Percentiles rank a stretch among this genome's conserved stretches.
Conservation (phyloP, 225 moss, liverwort and hornwort species). For the Marchantia polymorpha region DNA sequence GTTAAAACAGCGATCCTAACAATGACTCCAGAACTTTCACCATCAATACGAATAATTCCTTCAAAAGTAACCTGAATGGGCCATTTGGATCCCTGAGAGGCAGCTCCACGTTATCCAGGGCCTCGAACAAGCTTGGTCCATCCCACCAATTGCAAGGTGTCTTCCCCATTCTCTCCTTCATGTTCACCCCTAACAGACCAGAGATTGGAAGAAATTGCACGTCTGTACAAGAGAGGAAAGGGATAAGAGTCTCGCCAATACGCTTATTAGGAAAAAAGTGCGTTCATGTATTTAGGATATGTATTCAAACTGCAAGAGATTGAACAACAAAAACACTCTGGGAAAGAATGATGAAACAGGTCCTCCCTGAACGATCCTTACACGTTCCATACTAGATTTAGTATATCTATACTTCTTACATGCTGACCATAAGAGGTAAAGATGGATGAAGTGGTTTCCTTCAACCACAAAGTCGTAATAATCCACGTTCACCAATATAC, state of each 20-base stretch:
- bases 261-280: no score
- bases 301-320: no score
- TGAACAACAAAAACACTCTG: no score
- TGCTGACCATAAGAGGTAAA: neutral
- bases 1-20: neutral
- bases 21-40: no score
- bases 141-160: conserved; percentile 81
- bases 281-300: no score
- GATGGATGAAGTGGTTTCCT: neutral
- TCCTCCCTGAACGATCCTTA: no score
- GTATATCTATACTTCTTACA: neutral
- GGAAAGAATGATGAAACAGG: no score
- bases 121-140: conserved; percentile 87
- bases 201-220: conserved; percentile 90
- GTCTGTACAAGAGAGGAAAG: conserved; percentile 44
- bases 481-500: no score
- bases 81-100: conserved; percentile 72
- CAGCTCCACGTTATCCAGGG: conserved; percentile 81
- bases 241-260: no score
- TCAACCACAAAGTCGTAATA: neutral
- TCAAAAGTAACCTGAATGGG: conserved; percentile 59
- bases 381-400: no score
- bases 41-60: no score
- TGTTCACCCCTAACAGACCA: conserved; percentile 70
- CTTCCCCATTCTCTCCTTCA: conserved; percentile 69